Evolutionary conservation across 805 yeast species (phyloP).

Genomic region (Suhomyces tanzawaensis): DNA sequence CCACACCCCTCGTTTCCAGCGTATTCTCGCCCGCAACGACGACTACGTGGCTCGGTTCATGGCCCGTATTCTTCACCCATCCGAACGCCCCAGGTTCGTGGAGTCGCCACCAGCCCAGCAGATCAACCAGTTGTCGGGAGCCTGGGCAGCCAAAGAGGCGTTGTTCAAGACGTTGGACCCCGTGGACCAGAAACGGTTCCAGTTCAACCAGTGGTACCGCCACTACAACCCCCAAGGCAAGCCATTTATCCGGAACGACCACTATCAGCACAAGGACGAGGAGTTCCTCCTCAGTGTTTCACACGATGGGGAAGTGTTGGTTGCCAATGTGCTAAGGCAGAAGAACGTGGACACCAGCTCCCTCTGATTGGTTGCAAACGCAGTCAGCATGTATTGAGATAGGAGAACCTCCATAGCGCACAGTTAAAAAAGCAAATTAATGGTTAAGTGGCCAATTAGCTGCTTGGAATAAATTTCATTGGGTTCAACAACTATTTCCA

Average conservation of each 20-base stretch:
- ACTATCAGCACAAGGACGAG: conserved; percentile 34
- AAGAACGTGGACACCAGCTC: conserved; percentile 1
- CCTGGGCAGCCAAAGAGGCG: conserved; percentile 79
- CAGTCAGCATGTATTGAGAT: too few species aligned
- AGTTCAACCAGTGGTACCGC: conserved; percentile 61
- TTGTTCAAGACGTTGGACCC: conserved; percentile 56
- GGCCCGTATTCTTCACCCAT: conserved; percentile 50
- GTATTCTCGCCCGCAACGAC: conserved; percentile 36
- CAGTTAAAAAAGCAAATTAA: too few species aligned
- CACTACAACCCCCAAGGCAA: conserved; percentile 37
- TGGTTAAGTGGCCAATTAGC: too few species aligned
- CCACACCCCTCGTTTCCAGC: conserved; percentile 43
- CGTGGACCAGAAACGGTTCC: conserved; percentile 49
- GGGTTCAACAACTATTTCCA: too few species aligned
- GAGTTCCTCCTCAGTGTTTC: conserved; percentile 54
- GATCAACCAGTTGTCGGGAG: conserved; percentile 45
- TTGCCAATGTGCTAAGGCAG: conserved; percentile 55
- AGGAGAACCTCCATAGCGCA: too few species aligned
- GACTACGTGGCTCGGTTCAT: conserved; percentile 38
- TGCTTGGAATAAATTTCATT: too few species aligned
- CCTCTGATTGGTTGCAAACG: too few species aligned
- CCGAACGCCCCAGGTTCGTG: conserved; percentile 30
- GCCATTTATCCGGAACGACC: conserved; percentile 40
- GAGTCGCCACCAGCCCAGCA: conserved; percentile 20
- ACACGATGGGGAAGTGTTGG: conserved; percentile 62